Conservation (phyloP, 805 yeast species). For the Candida jianshihensis region DNA sequence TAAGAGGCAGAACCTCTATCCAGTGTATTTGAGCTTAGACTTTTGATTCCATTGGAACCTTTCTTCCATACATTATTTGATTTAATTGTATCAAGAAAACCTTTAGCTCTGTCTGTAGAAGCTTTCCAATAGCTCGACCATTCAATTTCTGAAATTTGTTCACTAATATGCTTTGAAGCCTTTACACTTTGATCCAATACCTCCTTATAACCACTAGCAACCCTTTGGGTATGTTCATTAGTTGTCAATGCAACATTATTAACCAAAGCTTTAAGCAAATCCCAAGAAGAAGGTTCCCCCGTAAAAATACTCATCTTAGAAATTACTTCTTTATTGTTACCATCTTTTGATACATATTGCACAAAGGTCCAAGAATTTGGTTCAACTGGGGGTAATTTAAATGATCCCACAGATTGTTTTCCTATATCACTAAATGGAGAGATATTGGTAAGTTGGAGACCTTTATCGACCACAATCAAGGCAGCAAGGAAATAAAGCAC, state of each 20-base stretch:
- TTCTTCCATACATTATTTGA: too few relatives aligned
- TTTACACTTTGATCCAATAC: not conserved
- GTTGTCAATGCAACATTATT: constrained; percentile 5
- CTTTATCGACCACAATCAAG: constrained; percentile 14
- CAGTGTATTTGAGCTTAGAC: too few relatives aligned
- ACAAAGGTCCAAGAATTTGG: not conserved
- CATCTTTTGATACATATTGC: not conserved
- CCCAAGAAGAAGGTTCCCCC: constrained; percentile 10
- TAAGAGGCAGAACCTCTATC: too few relatives aligned
- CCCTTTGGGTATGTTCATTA: not conserved
- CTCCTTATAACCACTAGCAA: too few relatives aligned
- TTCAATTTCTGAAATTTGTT: not conserved
- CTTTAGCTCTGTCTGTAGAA: not conserved
- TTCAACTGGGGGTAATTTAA: not conserved
- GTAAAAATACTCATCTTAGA: not conserved
- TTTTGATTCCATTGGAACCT: too few relatives aligned
- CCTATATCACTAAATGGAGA: not conserved
- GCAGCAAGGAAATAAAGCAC: constrained; percentile 11
- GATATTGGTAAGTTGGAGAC: constrained; percentile 11
- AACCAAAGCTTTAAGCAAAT: constrained; percentile 5
- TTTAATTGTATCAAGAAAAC: not conserved
- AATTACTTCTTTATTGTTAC: not conserved
- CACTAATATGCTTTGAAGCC: not conserved
- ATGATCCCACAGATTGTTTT: not conserved
- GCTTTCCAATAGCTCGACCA: not conserved